These are phyloP conservation scores for Solanum bukasovii DNA, from an alignment of 257 asterid species.

Conservation along the genomic window DNA sequence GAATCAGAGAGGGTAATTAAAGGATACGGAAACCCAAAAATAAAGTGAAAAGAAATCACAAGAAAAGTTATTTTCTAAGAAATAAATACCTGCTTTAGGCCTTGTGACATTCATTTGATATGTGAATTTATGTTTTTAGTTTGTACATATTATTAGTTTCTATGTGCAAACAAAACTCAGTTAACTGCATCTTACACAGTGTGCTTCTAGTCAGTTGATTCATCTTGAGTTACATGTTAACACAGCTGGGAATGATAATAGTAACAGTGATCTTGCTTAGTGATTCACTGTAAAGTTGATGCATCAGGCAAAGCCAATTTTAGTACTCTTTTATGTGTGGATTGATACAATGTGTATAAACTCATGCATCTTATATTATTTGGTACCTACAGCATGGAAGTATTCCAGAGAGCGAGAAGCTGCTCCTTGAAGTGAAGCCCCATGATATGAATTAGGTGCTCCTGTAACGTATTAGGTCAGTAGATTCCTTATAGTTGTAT, in stretches of 20 bases:
- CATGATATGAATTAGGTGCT: background rate
- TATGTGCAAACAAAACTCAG: background rate
- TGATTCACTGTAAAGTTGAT: background rate
- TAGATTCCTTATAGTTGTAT: background rate
- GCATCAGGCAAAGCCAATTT: background rate
- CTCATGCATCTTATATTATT: background rate
- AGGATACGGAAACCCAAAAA: background rate
- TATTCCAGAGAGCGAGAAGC: background rate
- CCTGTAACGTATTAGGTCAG: background rate
- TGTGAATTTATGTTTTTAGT: background rate
- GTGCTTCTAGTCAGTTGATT: background rate
- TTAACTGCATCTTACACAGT: background rate
- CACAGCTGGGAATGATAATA: background rate
- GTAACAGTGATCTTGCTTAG: background rate
- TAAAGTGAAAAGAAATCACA: background rate
- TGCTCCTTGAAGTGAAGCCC: background rate
- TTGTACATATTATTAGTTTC: background rate
- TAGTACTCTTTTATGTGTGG: background rate
- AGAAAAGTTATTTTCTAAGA: background rate
- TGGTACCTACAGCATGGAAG: background rate
- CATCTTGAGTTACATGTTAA: background rate
- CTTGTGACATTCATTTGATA: background rate
- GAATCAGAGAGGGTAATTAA: background rate
- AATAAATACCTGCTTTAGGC: background rate
- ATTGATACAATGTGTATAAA: background rate